These are phyloP conservation scores for Geotrichum cucujoidarum DNA, from an alignment of 1,139 yeast genomes.

Conservation along the genomic window DNA sequence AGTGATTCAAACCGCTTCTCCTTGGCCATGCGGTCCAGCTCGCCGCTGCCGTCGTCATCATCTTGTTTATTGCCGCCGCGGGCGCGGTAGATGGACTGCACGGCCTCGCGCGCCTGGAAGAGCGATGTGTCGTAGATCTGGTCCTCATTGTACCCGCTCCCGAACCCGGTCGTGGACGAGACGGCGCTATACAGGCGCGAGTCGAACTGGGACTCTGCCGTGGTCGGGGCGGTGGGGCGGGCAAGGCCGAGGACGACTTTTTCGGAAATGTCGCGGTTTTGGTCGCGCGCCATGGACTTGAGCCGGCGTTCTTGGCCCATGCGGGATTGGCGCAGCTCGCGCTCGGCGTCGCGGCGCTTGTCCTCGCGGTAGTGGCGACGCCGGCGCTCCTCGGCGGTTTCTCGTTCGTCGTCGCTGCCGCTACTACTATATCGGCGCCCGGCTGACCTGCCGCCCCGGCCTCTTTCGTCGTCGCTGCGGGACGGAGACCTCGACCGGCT, in stretches of 20 bases:
- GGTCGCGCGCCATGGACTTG: constrained; percentile 42
- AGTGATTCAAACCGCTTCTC: constrained; percentile 39
- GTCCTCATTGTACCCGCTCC: constrained; percentile 43
- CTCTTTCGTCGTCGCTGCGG: neutral
- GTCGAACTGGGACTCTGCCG: constrained; percentile 48
- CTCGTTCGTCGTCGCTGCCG: constrained; percentile 14
- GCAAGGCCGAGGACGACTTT: constrained; percentile 52
- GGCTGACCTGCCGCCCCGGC: neutral
- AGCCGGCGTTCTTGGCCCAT: constrained; percentile 46
- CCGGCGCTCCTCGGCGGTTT: constrained; percentile 30
- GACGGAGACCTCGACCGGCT: neutral
- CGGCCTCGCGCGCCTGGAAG: constrained; percentile 49
- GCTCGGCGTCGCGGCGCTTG: constrained; percentile 45
- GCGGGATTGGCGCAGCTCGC: constrained; percentile 42
- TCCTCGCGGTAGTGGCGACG: constrained; percentile 44
- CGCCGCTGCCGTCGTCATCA: constrained; percentile 32
- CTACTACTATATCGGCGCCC: constrained; percentile 1
- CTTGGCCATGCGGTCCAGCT: constrained; percentile 32
- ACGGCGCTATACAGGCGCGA: constrained; percentile 50
- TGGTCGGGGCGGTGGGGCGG: constrained; percentile 33
- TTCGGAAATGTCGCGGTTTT: constrained; percentile 51
- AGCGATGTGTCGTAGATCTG: constrained; percentile 54
- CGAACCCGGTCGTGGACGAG: constrained; percentile 34
- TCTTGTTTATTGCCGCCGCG: constrained; percentile 26
- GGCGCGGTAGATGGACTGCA: constrained; percentile 45